These are phyloP conservation scores for Fagus sylvatica DNA, from an alignment of 306 rosid genomes.

Conservation along the genomic window DNA sequence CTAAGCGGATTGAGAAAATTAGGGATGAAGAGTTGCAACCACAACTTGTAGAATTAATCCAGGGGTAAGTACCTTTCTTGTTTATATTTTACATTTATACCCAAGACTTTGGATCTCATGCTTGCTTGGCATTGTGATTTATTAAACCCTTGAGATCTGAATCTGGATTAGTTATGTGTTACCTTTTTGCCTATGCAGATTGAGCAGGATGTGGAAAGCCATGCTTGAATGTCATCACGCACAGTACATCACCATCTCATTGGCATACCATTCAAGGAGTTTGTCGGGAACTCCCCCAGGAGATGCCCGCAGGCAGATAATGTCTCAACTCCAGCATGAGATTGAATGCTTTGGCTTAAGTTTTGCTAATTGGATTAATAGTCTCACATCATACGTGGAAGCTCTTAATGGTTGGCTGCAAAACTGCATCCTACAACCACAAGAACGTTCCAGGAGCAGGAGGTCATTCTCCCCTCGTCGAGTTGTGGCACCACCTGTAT, in stretches of 20 bases:
- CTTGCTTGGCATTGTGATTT: not conserved
- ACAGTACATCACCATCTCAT: constrained; percentile 91
- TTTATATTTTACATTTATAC: not conserved
- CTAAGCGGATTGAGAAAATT: constrained; percentile 83
- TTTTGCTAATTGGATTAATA: constrained; percentile 92
- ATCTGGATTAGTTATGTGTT: not conserved
- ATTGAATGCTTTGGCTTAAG: constrained; percentile 85
- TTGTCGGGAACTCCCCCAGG: constrained; percentile 56
- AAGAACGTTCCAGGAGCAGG: constrained; percentile 69
- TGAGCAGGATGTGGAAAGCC: constrained; percentile 94
- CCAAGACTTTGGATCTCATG: not conserved
- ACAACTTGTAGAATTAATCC: constrained; percentile 73
- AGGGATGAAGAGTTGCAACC: constrained; percentile 95
- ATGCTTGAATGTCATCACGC: constrained; percentile 99
- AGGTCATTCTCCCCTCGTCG: constrained; percentile 88
- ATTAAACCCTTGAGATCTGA: not conserved
- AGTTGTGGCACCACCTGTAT: constrained; percentile 77
- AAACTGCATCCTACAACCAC: constrained; percentile 68
- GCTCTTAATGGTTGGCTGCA: constrained; percentile 88
- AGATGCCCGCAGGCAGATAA: constrained; percentile 51
- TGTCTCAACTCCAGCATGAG: constrained; percentile 65
- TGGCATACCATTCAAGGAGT: constrained; percentile 85
- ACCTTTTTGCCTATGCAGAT: constrained; percentile 42
- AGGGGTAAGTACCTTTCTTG: constrained; percentile 53
- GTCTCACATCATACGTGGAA: constrained; percentile 80